phyloP scores from a whole-genome alignment of 1,139 yeast species.

The Saccharomyces hybrid region DNA sequence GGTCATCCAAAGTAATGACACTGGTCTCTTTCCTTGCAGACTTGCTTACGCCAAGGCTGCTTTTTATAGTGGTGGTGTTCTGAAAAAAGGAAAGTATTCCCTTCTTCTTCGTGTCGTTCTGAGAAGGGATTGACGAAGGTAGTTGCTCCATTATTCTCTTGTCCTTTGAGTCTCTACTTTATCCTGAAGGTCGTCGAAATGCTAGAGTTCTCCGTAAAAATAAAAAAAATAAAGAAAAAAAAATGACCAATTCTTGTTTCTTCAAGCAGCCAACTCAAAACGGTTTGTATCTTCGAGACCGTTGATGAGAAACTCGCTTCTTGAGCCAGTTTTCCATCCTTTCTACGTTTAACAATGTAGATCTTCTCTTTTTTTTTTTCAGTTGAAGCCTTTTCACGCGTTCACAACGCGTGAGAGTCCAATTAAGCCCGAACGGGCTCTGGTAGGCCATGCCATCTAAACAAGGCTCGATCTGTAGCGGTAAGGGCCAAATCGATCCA shows the following conservation, averaged over 20 bases:
- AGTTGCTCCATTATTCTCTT: not conserved
- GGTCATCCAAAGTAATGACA: conserved; percentile 4
- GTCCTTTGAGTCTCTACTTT: not conserved
- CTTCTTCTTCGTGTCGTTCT: conserved; percentile 2
- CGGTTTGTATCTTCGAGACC: no score
- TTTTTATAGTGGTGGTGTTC: conserved; percentile 1
- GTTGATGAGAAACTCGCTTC: not conserved
- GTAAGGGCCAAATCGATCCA: not conserved
- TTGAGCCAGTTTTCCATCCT: not conserved
- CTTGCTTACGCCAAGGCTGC: not conserved
- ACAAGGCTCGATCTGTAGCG: no score
- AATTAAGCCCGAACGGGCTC: no score
- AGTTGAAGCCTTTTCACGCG: not conserved
- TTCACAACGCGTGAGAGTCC: not conserved
- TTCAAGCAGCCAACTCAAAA: not conserved
- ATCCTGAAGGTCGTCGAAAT: not conserved
- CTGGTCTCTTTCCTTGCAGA: not conserved
- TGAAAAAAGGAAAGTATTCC: conserved; percentile 5
- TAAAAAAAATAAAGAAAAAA: not conserved
- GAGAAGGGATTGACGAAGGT: not conserved
- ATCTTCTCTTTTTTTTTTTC: not conserved
- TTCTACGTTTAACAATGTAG: not conserved
- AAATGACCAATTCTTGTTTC: no score
- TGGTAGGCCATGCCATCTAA: no score
- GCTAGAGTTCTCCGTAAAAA: not conserved